Evolutionary conservation across 306 rosid genomes (phyloP).

Genomic region (Cicer chorassanicum): DNA sequence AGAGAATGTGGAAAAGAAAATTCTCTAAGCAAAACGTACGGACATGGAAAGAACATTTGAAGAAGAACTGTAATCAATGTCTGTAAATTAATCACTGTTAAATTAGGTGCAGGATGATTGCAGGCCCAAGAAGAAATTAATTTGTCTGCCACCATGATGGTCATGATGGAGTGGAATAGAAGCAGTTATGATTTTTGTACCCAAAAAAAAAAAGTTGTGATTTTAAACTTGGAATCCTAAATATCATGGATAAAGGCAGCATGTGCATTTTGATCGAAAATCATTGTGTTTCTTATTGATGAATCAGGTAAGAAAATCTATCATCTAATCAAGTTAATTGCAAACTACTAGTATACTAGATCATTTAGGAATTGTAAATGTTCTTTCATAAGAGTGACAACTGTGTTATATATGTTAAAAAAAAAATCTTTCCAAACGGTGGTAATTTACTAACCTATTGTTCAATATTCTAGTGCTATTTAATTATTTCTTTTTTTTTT

Average conservation of each 20-base stretch:
- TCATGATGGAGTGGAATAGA: conserved; percentile 47
- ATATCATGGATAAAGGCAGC: conserved; percentile 35
- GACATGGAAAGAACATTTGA: not conserved
- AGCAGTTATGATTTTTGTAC: conserved; percentile 48
- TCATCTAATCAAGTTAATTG: conserved; percentile 8
- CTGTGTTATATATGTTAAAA: not conserved
- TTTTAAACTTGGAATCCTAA: conserved; percentile 60
- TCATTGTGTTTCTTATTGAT: conserved; percentile 39
- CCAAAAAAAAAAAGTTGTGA: conserved; percentile 40
- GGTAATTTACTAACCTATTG: not conserved
- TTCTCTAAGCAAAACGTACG: not conserved
- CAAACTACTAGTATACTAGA: conserved; percentile 22
- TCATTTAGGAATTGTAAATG: conserved; percentile 32
- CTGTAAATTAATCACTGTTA: conserved; percentile 30
- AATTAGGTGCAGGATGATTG: conserved; percentile 52
- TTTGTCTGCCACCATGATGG: conserved; percentile 56
- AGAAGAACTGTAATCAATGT: conserved; percentile 20
- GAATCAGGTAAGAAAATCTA: conserved; percentile 6
- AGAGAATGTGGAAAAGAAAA: not conserved
- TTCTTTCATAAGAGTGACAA: conserved; percentile 31
- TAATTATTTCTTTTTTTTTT: no score
- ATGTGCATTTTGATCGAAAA: conserved; percentile 40
- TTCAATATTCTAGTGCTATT: not conserved
- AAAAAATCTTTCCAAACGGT: not conserved
- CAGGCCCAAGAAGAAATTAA: conserved; percentile 46